Base-by-base conservation (phyloP, 1,284 basidiomycete genomes). In the Ceratobasidium sp. region DNA sequence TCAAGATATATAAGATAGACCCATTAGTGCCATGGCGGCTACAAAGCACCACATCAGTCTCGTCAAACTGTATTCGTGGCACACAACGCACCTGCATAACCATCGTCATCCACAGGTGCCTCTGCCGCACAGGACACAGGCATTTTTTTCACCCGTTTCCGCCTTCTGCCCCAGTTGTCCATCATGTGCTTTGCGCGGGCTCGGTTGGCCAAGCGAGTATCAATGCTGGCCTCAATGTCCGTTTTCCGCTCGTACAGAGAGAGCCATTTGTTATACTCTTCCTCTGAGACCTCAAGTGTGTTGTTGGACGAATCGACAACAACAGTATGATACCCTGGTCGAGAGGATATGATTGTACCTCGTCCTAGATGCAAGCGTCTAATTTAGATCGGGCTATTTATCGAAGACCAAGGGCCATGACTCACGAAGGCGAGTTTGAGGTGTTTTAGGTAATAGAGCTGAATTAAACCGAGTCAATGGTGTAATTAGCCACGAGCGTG, bases 11-110 rank as follows among this genome's bases (percentile, higher is more conserved):
- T 77, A 77, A 77, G 74, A 77, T 67, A 77, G 56, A 20, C 74
- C 74, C 74, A 77, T 77, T 56, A 77, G 46, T 48, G 74, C 74
- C 73, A 76, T 76, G 23, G 73, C 73, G 50, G 73, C 73, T 76
- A 40, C 59, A 65, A 42, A 40, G 13, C 33, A 38, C 4, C 15
- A n/a, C 9, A 50, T 64, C 10, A 65, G 23, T 23, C 20, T 26
- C 33, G 13, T 40, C 23, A 15, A 48, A 38, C 52, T 28, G 13
- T 48, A 44, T 50, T 50, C 6, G 23, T 77, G 42, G 12, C 2
- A 33, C 10, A n/a, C 20, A n/a, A 59, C 74, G 50, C 54, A 77
- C 74, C 74, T 67, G 74, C 74, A 28, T 77, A 77, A 48, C 74
- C 74, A 61, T 77, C 74, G 44, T 77, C 74, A 50, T 77, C 74